phyloP scores from a whole-genome alignment of 2,329 filamentous ascomycete species.

The Fusarium virguliforme region DNA sequence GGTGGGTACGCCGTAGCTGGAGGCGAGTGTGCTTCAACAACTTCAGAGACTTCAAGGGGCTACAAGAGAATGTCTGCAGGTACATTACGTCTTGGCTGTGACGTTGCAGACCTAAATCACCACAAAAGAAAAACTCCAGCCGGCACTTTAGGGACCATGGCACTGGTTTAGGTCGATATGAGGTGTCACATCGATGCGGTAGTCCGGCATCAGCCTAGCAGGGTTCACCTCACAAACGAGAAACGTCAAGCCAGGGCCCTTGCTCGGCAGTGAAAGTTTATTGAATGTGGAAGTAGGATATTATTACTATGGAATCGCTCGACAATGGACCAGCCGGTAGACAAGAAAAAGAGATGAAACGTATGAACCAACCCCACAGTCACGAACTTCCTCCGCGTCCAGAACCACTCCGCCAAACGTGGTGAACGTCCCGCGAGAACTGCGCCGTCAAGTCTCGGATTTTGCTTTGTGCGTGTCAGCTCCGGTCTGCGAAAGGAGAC shows the following conservation, averaged over 20 bases:
- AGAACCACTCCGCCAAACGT: constrained; percentile 34
- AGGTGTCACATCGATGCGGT: not conserved
- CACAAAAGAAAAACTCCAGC: not conserved
- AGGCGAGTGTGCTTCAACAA: too few species aligned
- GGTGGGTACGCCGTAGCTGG: too few species aligned
- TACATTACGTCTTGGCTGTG: not conserved
- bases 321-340: not conserved
- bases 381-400: constrained; percentile 12
- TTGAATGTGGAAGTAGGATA: constrained; percentile 19
- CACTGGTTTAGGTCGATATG: not conserved
- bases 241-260: not conserved
- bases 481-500: too few species aligned
- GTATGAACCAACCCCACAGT: constrained; percentile 14
- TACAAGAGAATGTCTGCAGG: too few species aligned
- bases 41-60: too few species aligned
- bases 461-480: constrained; percentile 28
- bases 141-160: constrained; percentile 1
- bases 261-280: not conserved
- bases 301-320: constrained; percentile 33
- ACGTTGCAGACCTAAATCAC: not conserved
- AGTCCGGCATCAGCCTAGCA: not conserved
- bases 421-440: constrained; percentile 41
- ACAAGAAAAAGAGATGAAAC: constrained; percentile 6
- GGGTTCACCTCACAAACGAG: not conserved
- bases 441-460: constrained; percentile 44